Percentiles rank a stretch among this genome's conserved stretches.
Evolutionary conservation across 306 rosid species (phyloP).

Genomic region (Datisca glomerata): DNA sequence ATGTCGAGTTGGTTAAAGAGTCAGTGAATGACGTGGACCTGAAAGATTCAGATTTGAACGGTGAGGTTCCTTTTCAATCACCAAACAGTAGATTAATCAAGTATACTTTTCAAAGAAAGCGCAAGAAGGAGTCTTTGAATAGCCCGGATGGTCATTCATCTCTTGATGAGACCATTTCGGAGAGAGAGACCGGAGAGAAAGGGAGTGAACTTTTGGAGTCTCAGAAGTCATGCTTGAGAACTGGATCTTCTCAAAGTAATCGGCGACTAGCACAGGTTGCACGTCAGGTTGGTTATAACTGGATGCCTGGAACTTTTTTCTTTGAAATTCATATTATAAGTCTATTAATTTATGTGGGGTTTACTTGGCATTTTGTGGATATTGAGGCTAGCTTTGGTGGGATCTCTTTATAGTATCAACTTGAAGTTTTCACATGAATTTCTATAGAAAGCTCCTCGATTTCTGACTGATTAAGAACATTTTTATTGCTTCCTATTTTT

Average conservation of each 20-base stretch:
- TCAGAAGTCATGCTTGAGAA: slow-evolving; percentile 32
- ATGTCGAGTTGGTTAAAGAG: slow-evolving; percentile 19
- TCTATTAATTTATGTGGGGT: too few relatives aligned
- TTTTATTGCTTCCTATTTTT: too few relatives aligned
- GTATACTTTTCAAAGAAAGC: slow-evolving; percentile 75
- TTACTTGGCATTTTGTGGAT: too few relatives aligned
- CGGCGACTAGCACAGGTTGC: slow-evolving; percentile 57
- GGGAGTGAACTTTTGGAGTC: slow-evolving; percentile 32
- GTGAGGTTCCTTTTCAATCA: slow-evolving; percentile 29
- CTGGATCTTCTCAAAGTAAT: slow-evolving; percentile 47
- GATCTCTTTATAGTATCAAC: too few relatives aligned
- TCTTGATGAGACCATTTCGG: slow-evolving; percentile 24
- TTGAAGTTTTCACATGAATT: too few relatives aligned
- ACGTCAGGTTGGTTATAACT: slow-evolving; percentile 79
- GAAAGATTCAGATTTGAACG: slow-evolving; percentile 29
- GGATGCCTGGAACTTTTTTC: too few relatives aligned
- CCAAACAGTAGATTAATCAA: slow-evolving; percentile 43
- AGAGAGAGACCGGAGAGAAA: slow-evolving; percentile 34
- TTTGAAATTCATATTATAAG: too few relatives aligned
- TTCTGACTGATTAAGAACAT: too few relatives aligned
- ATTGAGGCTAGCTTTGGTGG: too few relatives aligned
- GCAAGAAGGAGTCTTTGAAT: slow-evolving; percentile 49
- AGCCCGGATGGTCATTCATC: slow-evolving; percentile 28
- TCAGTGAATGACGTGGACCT: slow-evolving; percentile 14
- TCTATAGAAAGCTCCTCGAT: too few relatives aligned